Evolutionary conservation across 2,329 filamentous ascomycete species (phyloP), one percentile per base, ranked within the genome.

Genomic region (Coleophoma crateriformis): DNA sequence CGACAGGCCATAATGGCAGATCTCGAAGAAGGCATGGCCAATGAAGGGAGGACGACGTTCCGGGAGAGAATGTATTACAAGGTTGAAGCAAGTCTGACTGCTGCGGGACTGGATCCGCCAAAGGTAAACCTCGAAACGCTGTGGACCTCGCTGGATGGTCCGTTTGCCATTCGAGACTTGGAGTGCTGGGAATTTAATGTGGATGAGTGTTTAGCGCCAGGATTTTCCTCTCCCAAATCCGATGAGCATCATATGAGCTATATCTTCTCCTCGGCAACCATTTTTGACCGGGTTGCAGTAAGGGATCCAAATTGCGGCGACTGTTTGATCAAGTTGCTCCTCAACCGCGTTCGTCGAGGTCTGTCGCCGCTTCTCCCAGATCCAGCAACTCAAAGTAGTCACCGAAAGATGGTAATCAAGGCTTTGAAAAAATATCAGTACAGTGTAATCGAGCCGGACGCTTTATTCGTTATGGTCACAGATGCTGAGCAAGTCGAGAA

Each of bases 101-200:
- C 64, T 44, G 70, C 68, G 10, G 70, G 70, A 1, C 61, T 73
- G 5, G 54, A 71, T 44, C 54, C 67, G 2, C 69, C 68, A 13
- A 65, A 65, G 42, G 68, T 66, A 46, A 71, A 72, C 51, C 59
- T 67, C 3, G 67, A 72, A 47, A 57, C 69, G 2, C 56, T 67
- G 7, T 72, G 70, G 70, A 73, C 70, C 7, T 68, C 68, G 7
- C 50, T 71, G 7, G 70, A 72, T 53, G 70, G 70, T 0, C 70
- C 70, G 14, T 59, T 61, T 32, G 66, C 67, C 27, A 69, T 71
- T 48, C 65, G 65, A 39, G 66, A 67, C 45, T 58, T 69, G 42
- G 68, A 71, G 45, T 72, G 70, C 53, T 58, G 62, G 57, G 64
- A 67, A 14, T 72, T 71, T 55, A 63, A 64, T 43, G 64, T 68